These are phyloP conservation scores for Eucalyptus pauciflora DNA, from an alignment of 345 rosid species.

Conservation along the genomic window DNA sequence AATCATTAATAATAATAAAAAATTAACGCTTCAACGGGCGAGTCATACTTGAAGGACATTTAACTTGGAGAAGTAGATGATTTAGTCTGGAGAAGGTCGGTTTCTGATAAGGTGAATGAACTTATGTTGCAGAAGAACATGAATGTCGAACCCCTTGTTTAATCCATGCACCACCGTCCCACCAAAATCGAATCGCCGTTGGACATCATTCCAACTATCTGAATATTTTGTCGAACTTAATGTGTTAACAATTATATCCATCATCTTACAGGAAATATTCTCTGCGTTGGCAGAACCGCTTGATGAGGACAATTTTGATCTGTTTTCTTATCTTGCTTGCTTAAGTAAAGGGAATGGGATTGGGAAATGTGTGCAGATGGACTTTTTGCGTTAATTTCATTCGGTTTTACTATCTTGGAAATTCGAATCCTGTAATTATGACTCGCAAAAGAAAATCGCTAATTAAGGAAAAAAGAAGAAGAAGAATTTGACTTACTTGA, in stretches of 20 bases:
- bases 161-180: background rate
- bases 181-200: background rate
- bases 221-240: background rate
- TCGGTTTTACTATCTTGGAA: background rate
- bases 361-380: background rate
- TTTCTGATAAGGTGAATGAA: background rate
- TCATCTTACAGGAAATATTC: too few species aligned
- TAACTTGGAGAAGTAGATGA: background rate
- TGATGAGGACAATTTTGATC: too few species aligned
- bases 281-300: too few species aligned
- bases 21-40: background rate
- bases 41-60: background rate
- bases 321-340: background rate
- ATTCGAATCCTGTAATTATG: background rate
- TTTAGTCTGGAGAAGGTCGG: background rate
- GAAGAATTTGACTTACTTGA: background rate
- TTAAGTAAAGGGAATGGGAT: background rate
- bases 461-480: background rate
- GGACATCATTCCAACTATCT: background rate
- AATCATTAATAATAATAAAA: background rate
- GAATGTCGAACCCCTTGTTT: background rate
- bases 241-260: background rate
- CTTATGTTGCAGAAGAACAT: background rate
- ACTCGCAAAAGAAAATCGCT: background rate
- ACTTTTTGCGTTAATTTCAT: background rate